phyloP scores from a whole-genome alignment of 768 basidiomycete species.

The Paxillus involutus region DNA sequence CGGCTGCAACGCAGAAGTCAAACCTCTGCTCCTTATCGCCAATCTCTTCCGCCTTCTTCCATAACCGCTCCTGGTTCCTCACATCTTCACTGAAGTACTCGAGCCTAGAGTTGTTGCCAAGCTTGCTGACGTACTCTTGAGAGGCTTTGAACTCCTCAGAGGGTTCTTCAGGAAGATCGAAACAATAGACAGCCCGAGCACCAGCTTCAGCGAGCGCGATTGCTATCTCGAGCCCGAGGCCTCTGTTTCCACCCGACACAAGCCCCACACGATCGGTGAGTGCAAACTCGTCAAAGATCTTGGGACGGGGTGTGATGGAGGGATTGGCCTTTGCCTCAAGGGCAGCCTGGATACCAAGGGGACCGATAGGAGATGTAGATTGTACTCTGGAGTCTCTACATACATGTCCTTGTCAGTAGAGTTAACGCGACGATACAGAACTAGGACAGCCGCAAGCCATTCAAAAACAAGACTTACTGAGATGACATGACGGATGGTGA shows the following conservation, averaged over 20 bases:
- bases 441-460: too few species aligned
- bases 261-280: constrained; percentile 57
- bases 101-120: constrained; percentile 43
- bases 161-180: constrained; percentile 58
- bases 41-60: constrained; percentile 57
- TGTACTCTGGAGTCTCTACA: constrained; percentile 29
- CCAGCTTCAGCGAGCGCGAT: constrained; percentile 73
- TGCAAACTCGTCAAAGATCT: constrained; percentile 60
- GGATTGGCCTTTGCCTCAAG: constrained; percentile 40
- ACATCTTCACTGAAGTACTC: constrained; percentile 71
- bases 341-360: constrained; percentile 64
- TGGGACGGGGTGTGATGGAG: constrained; percentile 37
- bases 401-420: background rate
- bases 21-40: constrained; percentile 67
- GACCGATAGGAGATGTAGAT: constrained; percentile 54
- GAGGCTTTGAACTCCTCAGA: constrained; percentile 59
- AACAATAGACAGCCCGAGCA: constrained; percentile 65
- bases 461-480: constrained; percentile 7
- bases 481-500: constrained; percentile 8
- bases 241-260: constrained; percentile 64
- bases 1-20: constrained; percentile 78
- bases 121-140: constrained; percentile 46
- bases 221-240: constrained; percentile 84
- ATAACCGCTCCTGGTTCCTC: constrained; percentile 57
- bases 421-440: too few species aligned